Evolutionary conservation across 2,329 filamentous ascomycete species (phyloP), one percentile per base, ranked within the genome.

Genomic region (Fusarium papillatum): DNA sequence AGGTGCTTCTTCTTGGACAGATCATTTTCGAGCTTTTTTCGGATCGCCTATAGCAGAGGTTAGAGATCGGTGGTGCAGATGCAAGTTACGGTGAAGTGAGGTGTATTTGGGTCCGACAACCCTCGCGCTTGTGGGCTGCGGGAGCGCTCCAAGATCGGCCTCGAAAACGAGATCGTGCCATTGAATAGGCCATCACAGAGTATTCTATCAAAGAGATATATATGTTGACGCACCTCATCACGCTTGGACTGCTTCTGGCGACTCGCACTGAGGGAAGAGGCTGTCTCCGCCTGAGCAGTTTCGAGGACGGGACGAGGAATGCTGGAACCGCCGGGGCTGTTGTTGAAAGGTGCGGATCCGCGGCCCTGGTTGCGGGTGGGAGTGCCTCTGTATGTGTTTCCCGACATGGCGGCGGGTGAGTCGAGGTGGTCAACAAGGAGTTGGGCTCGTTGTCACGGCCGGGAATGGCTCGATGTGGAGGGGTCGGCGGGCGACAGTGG

Each of bases 1-100:
- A 92, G 90, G 82, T 95, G 92, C 87, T 95, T 98, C 92, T 98
- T 98, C 89, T 98, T 98, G 90, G 92, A 97, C 87, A 99, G 93
- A 84, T 99, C 97, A 82, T 91, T 96, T 88, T 99, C 97, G 89
- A 99, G 94, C 88, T 98, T 98, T 82, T 93, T 93, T 81, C 97
- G 95, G 83, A 99, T 98, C 64, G 97, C 97, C 97, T 98, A 83
- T 76, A 76, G 74, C 70, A 29, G 50, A 55, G 66, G 71, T 81
- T 70, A 79, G 76, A 41, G 57, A 48, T 43, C 36, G 22, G 31
- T 31, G 41, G 60, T 57, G 22, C 53, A 39, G 46, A 74, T 66
- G 19, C 59, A 57, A 59, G 43, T n/a, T 41, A 67, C 36, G 64
- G 38, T 70, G 66, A 77, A 66, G 57, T 62, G 66, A 77, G 72